phyloP scores from a whole-genome alignment of 208 protist species.

The Naegleria lovaniensis region DNA sequence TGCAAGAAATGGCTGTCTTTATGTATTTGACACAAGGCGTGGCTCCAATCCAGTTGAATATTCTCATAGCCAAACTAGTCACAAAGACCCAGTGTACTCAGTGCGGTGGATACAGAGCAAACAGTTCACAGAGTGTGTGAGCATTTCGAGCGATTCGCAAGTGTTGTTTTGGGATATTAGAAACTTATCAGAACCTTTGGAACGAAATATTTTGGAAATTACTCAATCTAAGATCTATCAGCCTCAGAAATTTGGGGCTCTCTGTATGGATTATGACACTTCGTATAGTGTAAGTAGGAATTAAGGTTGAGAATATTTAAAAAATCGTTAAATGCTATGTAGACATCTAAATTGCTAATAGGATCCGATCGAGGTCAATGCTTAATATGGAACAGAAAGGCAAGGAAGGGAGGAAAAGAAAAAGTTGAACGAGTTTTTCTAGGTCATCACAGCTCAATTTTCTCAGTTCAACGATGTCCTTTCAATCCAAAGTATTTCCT shows the following conservation, averaged over 20 bases:
- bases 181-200: conserved; percentile 77
- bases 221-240: neutral
- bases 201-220: neutral
- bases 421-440: conserved; percentile 63
- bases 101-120: conserved; percentile 90
- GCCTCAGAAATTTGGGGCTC: conserved; percentile 75
- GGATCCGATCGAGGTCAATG: neutral
- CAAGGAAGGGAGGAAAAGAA: conserved; percentile 5
- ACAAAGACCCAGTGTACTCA: conserved; percentile 92
- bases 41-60: conserved; percentile 65
- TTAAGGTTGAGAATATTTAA: too few relatives aligned
- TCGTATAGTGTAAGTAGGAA: conserved; percentile 41
- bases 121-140: conserved; percentile 78
- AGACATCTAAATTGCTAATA: conserved; percentile 12
- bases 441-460: conserved; percentile 88
- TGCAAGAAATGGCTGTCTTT: conserved; percentile 89
- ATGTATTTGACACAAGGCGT: conserved; percentile 90
- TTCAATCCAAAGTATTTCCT: conserved; percentile 91
- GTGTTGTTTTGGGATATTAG: conserved; percentile 89
- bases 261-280: conserved; percentile 88
- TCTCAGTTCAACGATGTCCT: conserved; percentile 84
- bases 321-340: neutral
- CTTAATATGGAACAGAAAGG: conserved; percentile 16
- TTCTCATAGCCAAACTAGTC: conserved; percentile 84
- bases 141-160: conserved; percentile 86